Percentiles rank a stretch among this genome's conserved stretches.
phyloP scores from a whole-genome alignment of 2,329 filamentous ascomycete species.

The Cylindrodendrum hubeiense region DNA sequence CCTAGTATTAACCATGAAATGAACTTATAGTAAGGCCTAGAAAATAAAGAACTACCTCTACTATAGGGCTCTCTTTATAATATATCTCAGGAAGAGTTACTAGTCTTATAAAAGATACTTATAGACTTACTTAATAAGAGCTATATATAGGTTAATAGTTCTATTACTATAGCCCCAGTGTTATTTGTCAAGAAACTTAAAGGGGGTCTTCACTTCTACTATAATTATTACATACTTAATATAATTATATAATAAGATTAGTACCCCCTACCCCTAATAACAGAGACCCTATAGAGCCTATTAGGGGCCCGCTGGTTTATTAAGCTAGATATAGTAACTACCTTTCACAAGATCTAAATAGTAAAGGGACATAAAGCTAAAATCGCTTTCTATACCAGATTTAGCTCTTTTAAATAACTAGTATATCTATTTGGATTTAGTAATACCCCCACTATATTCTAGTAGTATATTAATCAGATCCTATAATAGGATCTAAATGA shows the following conservation, averaged over 20 bases:
- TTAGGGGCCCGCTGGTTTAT: neutral
- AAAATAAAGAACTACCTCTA: neutral
- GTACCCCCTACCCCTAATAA: neutral
- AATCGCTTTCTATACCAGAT: neutral
- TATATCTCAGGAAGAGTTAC: neutral
- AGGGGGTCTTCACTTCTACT: neutral
- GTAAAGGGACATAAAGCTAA: neutral
- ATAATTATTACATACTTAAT: neutral
- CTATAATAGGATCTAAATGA: neutral
- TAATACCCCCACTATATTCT: neutral
- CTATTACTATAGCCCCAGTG: neutral
- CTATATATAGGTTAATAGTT: neutral
- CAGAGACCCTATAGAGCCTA: neutral
- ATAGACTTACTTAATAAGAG: neutral
- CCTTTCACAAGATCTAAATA: neutral
- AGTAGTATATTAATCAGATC: neutral
- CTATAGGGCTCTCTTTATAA: neutral
- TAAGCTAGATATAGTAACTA: neutral
- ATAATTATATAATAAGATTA: neutral
- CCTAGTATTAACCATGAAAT: no score
- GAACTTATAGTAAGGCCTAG: no score
- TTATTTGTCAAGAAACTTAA: neutral
- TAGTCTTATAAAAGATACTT: neutral
- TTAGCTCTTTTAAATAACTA: neutral
- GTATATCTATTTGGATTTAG: neutral